Percentiles rank a stretch among this genome's conserved stretches.
These are phyloP conservation scores for Coemansia sp. DNA, from an alignment of 192 early-diverging fungal genomes.

Conservation along the genomic window DNA sequence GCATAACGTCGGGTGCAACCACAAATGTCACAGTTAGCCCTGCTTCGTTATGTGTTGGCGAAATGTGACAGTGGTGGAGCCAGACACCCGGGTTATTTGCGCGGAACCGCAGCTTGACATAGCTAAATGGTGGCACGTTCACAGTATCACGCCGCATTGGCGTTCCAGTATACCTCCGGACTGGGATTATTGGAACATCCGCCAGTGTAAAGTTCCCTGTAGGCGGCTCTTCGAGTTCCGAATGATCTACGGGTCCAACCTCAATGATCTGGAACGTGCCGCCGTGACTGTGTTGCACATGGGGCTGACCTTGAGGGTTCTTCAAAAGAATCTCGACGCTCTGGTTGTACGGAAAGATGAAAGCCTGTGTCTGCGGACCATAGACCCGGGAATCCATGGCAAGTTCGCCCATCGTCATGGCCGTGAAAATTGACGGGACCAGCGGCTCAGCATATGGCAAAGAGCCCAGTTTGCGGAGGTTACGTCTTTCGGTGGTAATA, in stretches of 20 bases:
- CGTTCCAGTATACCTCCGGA: too few species aligned
- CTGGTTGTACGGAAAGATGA: conserved; percentile 59
- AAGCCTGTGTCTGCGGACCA: conserved; percentile 58
- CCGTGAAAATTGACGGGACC: conserved; percentile 62
- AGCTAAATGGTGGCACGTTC: conserved; percentile 54
- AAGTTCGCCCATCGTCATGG: conserved; percentile 54
- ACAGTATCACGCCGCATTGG: conserved; percentile 67
- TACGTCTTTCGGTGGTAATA: neutral
- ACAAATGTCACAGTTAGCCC: conserved; percentile 69
- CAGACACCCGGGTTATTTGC: conserved; percentile 79
- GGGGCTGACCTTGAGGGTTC: conserved; percentile 64
- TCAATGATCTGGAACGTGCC: conserved; percentile 73
- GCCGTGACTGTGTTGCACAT: conserved; percentile 78
- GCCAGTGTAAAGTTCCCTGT: neutral
- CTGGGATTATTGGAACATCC: too few species aligned
- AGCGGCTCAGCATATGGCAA: neutral
- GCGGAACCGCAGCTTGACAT: conserved; percentile 64
- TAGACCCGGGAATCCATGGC: conserved; percentile 54
- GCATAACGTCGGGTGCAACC: conserved; percentile 62
- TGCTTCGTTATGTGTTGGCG: conserved; percentile 50
- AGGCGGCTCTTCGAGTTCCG: neutral
- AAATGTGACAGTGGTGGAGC: conserved; percentile 79
- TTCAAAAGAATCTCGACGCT: conserved; percentile 63
- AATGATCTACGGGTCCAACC: conserved; percentile 39
- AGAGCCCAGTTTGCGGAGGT: neutral